Evolutionary conservation across 2,329 filamentous ascomycete genomes (phyloP).

Genomic region (Talaromyces sp.): DNA sequence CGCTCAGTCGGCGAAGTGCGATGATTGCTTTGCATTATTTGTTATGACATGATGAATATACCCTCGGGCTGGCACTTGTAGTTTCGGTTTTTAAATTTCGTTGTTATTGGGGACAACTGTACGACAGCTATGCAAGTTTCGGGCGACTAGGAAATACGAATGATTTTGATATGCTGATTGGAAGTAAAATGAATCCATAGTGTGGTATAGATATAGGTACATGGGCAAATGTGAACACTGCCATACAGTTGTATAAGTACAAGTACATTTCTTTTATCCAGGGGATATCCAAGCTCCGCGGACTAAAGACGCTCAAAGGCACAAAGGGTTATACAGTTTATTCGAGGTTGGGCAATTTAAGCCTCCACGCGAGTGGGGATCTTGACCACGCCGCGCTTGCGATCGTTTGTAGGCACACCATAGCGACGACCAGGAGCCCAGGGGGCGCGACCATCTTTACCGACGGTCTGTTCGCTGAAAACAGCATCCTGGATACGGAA

Average conservation of each 20-base stretch:
- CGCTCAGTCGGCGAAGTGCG: conserved; percentile 23
- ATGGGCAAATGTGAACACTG: conserved; percentile 18
- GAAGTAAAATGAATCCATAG: conserved; percentile 12
- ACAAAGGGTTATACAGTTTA: conserved; percentile 7
- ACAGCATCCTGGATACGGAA: conserved; percentile 61
- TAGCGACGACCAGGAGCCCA: conserved; percentile 62
- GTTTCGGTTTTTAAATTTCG: too few species aligned
- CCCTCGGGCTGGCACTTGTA: too few species aligned
- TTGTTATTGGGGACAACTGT: too few species aligned
- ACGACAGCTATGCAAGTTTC: background rate
- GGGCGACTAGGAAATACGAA: background rate
- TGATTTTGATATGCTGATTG: background rate
- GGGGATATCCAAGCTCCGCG: conserved; percentile 7
- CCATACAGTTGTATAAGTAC: conserved; percentile 28
- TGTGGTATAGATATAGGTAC: conserved; percentile 24
- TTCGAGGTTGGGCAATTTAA: conserved; percentile 24
- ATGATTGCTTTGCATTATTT: conserved; percentile 3
- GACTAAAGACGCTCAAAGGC: conserved; percentile 5
- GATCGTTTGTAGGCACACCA: conserved; percentile 63
- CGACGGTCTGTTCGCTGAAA: conserved; percentile 58
- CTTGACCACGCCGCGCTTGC: conserved; percentile 66
- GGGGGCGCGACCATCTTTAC: conserved; percentile 56
- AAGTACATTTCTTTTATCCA: conserved; percentile 21
- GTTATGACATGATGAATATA: background rate
- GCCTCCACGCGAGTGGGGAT: conserved; percentile 63